phyloP scores from a whole-genome alignment of 345 rosid genomes.

The Rhizophora apiculata region DNA sequence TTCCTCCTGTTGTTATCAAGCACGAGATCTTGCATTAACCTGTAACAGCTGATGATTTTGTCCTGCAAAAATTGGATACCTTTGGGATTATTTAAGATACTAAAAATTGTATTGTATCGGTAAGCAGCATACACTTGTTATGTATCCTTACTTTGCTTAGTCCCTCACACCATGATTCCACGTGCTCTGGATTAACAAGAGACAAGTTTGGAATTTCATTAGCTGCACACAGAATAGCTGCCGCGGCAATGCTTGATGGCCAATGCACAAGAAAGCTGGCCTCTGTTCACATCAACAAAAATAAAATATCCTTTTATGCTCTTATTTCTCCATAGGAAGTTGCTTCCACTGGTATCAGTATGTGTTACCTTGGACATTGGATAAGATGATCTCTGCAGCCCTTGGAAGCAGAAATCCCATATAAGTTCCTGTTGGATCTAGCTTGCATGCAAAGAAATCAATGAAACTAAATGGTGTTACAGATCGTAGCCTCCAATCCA shows the following conservation, averaged over 20 bases:
- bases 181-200: conserved; percentile 57
- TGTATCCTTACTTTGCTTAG: conserved; percentile 64
- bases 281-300: conserved; percentile 45
- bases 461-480: conserved; percentile 84
- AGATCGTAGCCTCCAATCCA: conserved; percentile 95
- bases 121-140: neutral
- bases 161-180: conserved; percentile 96
- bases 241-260: conserved; percentile 94
- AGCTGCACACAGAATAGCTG: conserved; percentile 84
- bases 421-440: conserved; percentile 63
- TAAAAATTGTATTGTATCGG: neutral
- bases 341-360: neutral
- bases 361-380: conserved; percentile 68
- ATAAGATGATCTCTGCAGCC: conserved; percentile 71
- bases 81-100: conserved; percentile 5
- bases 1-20: conserved; percentile 44
- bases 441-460: conserved; percentile 82
- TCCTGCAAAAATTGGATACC: conserved; percentile 47
- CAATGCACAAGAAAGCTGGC: conserved; percentile 77
- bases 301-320: neutral
- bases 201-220: conserved; percentile 73
- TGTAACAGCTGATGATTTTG: conserved; percentile 72
- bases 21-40: conserved; percentile 65
- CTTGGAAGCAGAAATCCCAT: conserved; percentile 56
- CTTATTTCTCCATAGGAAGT: neutral